Evolutionary conservation across 352 stramenopile genomes (phyloP).

Genomic region (Pythium plurisporium): DNA sequence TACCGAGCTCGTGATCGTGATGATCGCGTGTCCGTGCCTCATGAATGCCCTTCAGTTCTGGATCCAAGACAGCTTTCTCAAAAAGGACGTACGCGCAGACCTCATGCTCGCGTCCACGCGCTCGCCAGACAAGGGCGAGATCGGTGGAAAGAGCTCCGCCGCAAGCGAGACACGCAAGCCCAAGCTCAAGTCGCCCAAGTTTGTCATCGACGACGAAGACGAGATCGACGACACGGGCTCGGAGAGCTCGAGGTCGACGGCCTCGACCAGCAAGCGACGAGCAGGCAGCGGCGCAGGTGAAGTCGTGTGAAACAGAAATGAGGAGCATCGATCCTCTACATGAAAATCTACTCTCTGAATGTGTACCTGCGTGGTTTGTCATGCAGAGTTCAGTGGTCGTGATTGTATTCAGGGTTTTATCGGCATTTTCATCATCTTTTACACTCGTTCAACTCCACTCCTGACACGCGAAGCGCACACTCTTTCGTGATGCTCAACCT

Average conservation of each 20-base stretch:
- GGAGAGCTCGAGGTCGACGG: constrained; percentile 13
- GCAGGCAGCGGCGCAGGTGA: neutral
- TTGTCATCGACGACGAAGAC: constrained; percentile 24
- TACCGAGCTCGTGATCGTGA: constrained; percentile 78
- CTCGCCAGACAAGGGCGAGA: constrained; percentile 18
- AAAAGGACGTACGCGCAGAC: constrained; percentile 61
- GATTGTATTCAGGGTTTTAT: constrained; percentile 1
- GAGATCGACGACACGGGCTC: constrained; percentile 16
- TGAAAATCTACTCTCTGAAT: no score
- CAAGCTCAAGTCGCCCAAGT: constrained; percentile 14
- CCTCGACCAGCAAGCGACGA: constrained; percentile 6
- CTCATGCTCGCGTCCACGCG: constrained; percentile 16
- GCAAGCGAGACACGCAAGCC: neutral
- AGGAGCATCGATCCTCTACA: no score
- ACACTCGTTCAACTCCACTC: neutral
- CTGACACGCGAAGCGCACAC: neutral
- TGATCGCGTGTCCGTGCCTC: constrained; percentile 84
- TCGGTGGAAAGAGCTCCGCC: neutral
- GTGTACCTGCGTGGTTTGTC: no score
- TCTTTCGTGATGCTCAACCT: neutral
- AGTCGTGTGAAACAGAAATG: constrained; percentile 3
- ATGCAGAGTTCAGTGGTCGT: no score
- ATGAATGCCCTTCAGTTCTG: constrained; percentile 90
- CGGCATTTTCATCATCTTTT: constrained; percentile 15
- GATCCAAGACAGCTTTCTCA: constrained; percentile 89